Evolutionary conservation across 2,329 filamentous ascomycete genomes (phyloP).

Genomic region (Zymoseptoria ardabiliae): DNA sequence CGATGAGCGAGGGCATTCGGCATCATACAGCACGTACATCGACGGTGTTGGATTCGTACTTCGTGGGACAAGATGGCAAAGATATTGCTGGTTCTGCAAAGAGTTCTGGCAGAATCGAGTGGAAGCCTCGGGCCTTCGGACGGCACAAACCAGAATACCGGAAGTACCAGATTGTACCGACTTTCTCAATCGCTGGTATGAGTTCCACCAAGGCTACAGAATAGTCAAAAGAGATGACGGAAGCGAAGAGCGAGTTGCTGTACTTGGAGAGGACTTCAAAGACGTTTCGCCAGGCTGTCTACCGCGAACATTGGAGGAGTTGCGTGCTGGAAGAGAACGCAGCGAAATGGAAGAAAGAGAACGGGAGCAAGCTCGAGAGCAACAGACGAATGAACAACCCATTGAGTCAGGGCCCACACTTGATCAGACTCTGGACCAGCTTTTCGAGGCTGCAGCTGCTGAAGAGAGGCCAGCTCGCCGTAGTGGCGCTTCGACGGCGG

Average conservation of each 20-base stretch:
- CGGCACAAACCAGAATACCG: constrained; percentile 40
- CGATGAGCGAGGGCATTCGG: constrained; percentile 32
- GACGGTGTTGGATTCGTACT: constrained; percentile 45
- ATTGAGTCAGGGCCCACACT: constrained; percentile 19
- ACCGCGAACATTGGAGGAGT: constrained; percentile 40
- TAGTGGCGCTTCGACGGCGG: background rate
- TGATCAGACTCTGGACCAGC: constrained; percentile 29
- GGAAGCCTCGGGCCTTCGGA: constrained; percentile 35
- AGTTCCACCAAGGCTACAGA: constrained; percentile 43
- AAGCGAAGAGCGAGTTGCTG: constrained; percentile 37
- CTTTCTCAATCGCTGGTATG: constrained; percentile 43
- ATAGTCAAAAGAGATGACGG: constrained; percentile 36
- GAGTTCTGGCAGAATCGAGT: constrained; percentile 45
- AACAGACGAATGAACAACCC: constrained; percentile 2
- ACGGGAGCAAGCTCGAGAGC: constrained; percentile 7
- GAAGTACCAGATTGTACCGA: constrained; percentile 40
- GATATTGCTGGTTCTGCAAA: constrained; percentile 47
- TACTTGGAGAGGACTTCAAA: constrained; percentile 41
- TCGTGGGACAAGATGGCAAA: constrained; percentile 42
- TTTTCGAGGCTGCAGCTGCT: constrained; percentile 26
- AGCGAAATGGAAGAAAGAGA: constrained; percentile 22
- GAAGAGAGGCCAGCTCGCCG: constrained; percentile 15
- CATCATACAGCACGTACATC: constrained; percentile 41
- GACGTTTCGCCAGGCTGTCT: constrained; percentile 42
- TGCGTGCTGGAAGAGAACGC: constrained; percentile 30